These are phyloP conservation scores for Ceratobasidium theobromae DNA, from an alignment of 1,284 basidiomycete genomes.

Conservation along the genomic window DNA sequence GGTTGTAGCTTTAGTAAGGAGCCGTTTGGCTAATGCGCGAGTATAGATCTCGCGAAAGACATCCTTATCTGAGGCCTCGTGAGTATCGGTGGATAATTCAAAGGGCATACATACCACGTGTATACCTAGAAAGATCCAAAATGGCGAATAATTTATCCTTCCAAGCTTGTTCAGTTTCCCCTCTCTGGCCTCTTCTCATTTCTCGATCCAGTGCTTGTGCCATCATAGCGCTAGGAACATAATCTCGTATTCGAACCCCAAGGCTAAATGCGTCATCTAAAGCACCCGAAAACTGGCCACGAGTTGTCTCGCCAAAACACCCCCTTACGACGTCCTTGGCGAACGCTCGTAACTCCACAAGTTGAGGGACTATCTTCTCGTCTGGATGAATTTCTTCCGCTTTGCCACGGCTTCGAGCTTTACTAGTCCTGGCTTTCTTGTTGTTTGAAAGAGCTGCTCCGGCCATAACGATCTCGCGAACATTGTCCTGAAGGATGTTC, in stretches of 20 bases:
- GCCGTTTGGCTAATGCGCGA: conserved; percentile 82
- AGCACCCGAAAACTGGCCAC: conserved; percentile 44
- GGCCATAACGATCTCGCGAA: conserved; percentile 56
- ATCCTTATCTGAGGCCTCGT: conserved; percentile 64
- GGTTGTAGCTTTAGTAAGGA: conserved; percentile 84
- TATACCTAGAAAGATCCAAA: conserved; percentile 83
- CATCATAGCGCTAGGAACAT: conserved; percentile 34
- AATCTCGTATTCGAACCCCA: conserved; percentile 76
- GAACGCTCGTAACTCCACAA: conserved; percentile 70
- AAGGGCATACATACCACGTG: conserved; percentile 50
- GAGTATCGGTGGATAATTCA: background rate
- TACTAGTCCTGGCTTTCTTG: conserved; percentile 36
- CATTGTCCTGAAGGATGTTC: conserved; percentile 49
- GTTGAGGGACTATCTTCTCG: conserved; percentile 75
- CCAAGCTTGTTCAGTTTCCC: conserved; percentile 69
- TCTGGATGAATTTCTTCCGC: conserved; percentile 43
- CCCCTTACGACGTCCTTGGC: conserved; percentile 55
- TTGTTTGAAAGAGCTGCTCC: conserved; percentile 45
- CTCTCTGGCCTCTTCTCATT: conserved; percentile 83
- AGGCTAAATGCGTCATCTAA: conserved; percentile 71
- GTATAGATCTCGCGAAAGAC: conserved; percentile 96
- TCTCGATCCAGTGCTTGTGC: conserved; percentile 87
- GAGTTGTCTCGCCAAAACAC: conserved; percentile 49
- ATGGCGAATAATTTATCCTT: conserved; percentile 71
- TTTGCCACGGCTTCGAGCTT: conserved; percentile 42